These are phyloP conservation scores for Breynia disticha DNA, from an alignment of 441 rosid species.

Conservation along the genomic window DNA sequence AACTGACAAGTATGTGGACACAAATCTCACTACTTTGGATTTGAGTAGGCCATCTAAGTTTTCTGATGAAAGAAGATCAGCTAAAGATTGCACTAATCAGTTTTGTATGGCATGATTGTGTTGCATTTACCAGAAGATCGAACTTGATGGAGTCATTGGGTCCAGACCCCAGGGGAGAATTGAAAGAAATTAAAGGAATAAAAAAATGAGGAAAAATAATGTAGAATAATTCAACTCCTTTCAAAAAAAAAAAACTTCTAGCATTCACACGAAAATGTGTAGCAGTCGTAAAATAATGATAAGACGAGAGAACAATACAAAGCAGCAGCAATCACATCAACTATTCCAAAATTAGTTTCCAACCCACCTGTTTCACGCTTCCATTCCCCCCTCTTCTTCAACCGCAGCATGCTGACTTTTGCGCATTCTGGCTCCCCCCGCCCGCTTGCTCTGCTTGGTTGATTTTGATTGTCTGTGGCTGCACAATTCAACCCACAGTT, in stretches of 20 bases:
- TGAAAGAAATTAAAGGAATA: neutral
- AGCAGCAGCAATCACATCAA: slow-evolving; percentile 24
- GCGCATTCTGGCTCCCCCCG: slow-evolving; percentile 41
- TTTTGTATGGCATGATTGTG: too few relatives aligned
- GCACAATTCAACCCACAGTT: slow-evolving; percentile 17
- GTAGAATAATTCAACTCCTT: neutral
- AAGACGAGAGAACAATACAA: slow-evolving; percentile 31
- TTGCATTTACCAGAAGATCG: too few relatives aligned
- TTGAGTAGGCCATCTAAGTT: too few relatives aligned
- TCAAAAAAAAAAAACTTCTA: slow-evolving; percentile 20
- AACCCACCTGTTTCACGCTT: slow-evolving; percentile 16
- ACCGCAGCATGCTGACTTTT: slow-evolving; percentile 69
- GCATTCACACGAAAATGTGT: slow-evolving; percentile 29
- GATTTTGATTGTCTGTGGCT: slow-evolving; percentile 72
- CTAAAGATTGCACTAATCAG: too few relatives aligned
- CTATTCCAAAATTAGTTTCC: slow-evolving; percentile 32
- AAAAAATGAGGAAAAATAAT: neutral
- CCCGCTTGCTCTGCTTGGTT: slow-evolving; percentile 61
- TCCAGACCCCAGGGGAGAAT: neutral
- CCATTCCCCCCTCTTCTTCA: slow-evolving; percentile 13
- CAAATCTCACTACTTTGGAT: too few relatives aligned
- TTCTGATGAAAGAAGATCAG: too few relatives aligned
- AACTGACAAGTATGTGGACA: too few relatives aligned
- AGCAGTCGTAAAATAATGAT: slow-evolving; percentile 26
- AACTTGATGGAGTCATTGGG: too few relatives aligned